These are phyloP conservation scores for Fusarium burgessii DNA, from an alignment of 2,329 filamentous ascomycete genomes.

Conservation along the genomic window DNA sequence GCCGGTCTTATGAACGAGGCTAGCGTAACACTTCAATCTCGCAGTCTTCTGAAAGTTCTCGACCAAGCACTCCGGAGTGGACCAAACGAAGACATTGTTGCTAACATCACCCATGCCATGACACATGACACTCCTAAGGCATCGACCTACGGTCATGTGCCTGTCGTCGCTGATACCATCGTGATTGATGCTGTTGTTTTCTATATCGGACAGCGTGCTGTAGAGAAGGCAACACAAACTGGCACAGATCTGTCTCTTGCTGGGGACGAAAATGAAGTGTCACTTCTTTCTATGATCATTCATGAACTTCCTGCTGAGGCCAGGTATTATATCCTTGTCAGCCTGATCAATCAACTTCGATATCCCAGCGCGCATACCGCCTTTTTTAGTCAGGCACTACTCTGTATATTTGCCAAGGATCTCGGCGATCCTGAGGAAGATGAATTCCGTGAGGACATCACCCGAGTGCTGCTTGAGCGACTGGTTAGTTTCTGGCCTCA, in stretches of 20 bases:
- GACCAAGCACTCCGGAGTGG: constrained; percentile 71
- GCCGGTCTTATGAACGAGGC: constrained; percentile 75
- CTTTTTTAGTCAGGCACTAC: constrained; percentile 88
- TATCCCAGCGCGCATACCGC: constrained; percentile 91
- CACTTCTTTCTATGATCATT: constrained; percentile 80
- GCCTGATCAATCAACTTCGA: constrained; percentile 91
- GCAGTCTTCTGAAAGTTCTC: constrained; percentile 69
- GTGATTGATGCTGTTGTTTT: constrained; percentile 87
- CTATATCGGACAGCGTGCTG: constrained; percentile 81
- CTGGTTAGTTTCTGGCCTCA: constrained; percentile 91
- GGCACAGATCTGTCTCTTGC: constrained; percentile 66
- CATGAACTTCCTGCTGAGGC: constrained; percentile 81
- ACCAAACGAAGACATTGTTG: constrained; percentile 77
- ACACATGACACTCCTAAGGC: constrained; percentile 68
- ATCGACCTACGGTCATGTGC: constrained; percentile 74
- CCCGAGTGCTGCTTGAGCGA: constrained; percentile 87
- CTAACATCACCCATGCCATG: constrained; percentile 80
- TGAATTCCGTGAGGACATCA: constrained; percentile 90
- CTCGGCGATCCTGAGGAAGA: constrained; percentile 78
- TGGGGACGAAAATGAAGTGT: constrained; percentile 66
- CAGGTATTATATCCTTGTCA: constrained; percentile 85
- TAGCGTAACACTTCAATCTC: constrained; percentile 63
- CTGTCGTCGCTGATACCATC: constrained; percentile 74
- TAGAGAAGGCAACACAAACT: constrained; percentile 68
- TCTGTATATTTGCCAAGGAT: constrained; percentile 87